Evolutionary conservation across 257 asterid species (phyloP), one percentile per base, ranked within the genome.

Genomic region (Vinca minor): DNA sequence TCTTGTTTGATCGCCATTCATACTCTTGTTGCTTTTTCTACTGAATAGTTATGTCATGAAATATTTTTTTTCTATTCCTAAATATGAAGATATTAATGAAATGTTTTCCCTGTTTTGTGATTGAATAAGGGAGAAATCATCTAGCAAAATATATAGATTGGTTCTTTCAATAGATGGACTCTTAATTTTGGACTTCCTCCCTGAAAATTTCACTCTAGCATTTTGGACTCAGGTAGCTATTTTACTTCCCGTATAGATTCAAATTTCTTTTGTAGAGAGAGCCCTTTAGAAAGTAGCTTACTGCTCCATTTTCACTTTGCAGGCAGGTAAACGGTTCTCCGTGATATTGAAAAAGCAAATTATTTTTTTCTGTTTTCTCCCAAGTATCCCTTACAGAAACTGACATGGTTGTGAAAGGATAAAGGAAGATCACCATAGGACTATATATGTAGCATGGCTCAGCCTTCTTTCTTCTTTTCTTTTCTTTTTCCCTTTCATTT

Each of bases 231-330:
- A 45, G 34, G 60, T 50, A 31, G 61, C 50, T 60, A 65, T 29
- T 25, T 23, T 56, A 76, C 49, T 50, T 68, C 36, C 59, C 72
- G 63, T 61, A 13, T 54, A 17, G 54, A 42, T 61, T n/a, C 64
- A 50, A 17, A 50, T 42, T 68, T 64, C 48, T 64, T 66, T 65
- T 56, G 59, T 39, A 59, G 50, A 31, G 45, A 69, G 69, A 60
- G 71, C 63, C 74, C 73, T 76, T 75, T 69, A 74, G 69, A 78
- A 77, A 74, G 84, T 71, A 60, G 89, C 95, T 84, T 83, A 82
- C 86, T 76, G 82, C 85, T 79, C 75, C 77, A 82, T 84, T 84
- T 79, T 78, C 89, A 74, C 84, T 79, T 80, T 84, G 84, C 86
- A 82, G 89, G 87, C 78, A 70, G 79, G 76, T 81, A 62, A 78